Percentiles rank a stretch among this genome's conserved stretches.
phyloP scores from a whole-genome alignment of 2,329 filamentous ascomycete species.

The Chaetoscypha palmicola region DNA sequence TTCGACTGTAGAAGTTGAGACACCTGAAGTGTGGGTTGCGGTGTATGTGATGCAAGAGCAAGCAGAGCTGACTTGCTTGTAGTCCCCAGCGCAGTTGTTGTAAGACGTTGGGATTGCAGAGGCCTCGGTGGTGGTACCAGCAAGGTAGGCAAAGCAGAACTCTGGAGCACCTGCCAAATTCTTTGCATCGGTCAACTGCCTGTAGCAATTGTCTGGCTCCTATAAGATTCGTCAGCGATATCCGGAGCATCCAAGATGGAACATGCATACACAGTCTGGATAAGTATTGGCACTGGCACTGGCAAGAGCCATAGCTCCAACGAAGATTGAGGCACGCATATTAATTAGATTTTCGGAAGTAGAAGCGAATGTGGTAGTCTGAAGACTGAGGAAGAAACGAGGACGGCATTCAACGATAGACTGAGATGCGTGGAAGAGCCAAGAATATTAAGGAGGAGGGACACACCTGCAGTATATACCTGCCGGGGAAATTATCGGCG shows the following conservation, averaged over 20 bases:
- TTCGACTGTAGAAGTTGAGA: not conserved
- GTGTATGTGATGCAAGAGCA: constrained; percentile 36
- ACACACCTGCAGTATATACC: constrained; percentile 1
- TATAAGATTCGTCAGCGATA: constrained; percentile 1
- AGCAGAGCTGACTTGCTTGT: constrained; percentile 28
- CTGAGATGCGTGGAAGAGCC: not conserved
- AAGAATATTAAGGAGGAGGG: not conserved
- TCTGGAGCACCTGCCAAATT: constrained; percentile 26
- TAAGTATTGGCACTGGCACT: constrained; percentile 17
- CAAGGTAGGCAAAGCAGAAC: constrained; percentile 33
- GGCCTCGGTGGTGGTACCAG: constrained; percentile 23
- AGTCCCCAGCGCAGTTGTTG: constrained; percentile 26
- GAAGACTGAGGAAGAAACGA: not conserved
- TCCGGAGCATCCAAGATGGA: not conserved
- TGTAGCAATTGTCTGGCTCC: constrained; percentile 32
- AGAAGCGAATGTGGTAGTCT: constrained; percentile 2
- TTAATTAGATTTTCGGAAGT: constrained; percentile 6
- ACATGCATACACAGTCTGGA: constrained; percentile 20
- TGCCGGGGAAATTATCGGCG: not conserved
- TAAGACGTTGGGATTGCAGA: constrained; percentile 30
- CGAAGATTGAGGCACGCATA: constrained; percentile 14
- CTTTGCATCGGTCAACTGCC: constrained; percentile 31
- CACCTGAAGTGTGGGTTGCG: constrained; percentile 20
- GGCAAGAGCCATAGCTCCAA: constrained; percentile 16
- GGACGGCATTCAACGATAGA: not conserved